phyloP scores from a whole-genome alignment of 2,329 filamentous ascomycete species.

The Trichoderma oligosporum region DNA sequence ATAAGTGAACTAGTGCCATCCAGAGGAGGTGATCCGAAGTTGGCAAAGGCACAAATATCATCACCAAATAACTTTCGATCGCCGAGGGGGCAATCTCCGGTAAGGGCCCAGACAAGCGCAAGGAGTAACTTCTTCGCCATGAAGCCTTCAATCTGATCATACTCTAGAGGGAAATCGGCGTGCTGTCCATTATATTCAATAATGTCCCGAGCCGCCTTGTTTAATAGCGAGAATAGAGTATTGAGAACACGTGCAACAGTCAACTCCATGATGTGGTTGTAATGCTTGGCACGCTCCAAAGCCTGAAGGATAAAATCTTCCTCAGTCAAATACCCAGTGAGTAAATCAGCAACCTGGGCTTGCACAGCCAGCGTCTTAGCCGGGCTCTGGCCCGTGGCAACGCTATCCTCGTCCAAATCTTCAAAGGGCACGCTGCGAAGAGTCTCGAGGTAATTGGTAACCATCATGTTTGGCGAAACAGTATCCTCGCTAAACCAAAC shows the following conservation, averaged over 20 bases:
- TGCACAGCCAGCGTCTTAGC: conserved; percentile 78
- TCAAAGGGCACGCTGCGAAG: conserved; percentile 83
- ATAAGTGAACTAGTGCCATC: conserved; percentile 82
- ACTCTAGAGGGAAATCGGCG: conserved; percentile 85
- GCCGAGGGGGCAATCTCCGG: conserved; percentile 83
- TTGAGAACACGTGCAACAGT: conserved; percentile 85
- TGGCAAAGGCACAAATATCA: conserved; percentile 74
- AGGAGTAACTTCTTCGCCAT: conserved; percentile 91
- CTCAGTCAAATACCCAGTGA: conserved; percentile 69
- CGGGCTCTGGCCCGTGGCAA: conserved; percentile 69
- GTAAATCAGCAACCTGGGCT: conserved; percentile 70
- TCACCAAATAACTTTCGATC: conserved; percentile 91
- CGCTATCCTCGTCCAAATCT: conserved; percentile 89
- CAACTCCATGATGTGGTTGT: conserved; percentile 98
- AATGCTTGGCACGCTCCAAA: conserved; percentile 70
- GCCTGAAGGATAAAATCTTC: conserved; percentile 79
- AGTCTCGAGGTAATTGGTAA: conserved; percentile 82
- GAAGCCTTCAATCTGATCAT: conserved; percentile 84
- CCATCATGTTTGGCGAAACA: conserved; percentile 88
- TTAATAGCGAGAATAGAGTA: conserved; percentile 91
- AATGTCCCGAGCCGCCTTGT: conserved; percentile 87
- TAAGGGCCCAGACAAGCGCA: conserved; percentile 90
- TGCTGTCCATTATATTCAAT: conserved; percentile 97
- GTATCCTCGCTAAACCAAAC: conserved; percentile 99
- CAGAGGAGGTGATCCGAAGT: conserved; percentile 77